These are phyloP conservation scores for Cyclanthera cordifolia DNA, from an alignment of 306 rosid genomes.

Conservation along the genomic window DNA sequence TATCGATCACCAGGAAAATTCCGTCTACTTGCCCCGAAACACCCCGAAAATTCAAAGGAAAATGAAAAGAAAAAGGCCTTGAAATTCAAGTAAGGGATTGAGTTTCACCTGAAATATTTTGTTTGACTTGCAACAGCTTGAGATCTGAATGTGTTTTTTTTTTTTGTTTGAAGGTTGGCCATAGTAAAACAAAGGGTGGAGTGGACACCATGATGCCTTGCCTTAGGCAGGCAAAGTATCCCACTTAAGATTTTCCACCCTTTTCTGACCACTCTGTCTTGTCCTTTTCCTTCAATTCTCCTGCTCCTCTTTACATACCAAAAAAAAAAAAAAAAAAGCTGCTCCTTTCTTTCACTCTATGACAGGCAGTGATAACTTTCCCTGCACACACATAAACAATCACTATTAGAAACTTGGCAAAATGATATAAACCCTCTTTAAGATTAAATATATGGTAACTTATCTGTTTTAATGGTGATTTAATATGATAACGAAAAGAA, in stretches of 20 bases:
- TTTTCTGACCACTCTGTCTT: slow-evolving; percentile 5
- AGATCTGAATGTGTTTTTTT: too few relatives aligned
- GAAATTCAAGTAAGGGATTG: not conserved
- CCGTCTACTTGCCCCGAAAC: too few relatives aligned
- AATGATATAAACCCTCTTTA: too few relatives aligned
- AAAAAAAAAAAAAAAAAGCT: not conserved
- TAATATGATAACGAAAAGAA: too few relatives aligned
- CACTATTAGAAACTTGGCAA: not conserved
- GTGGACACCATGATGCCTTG: slow-evolving; percentile 69
- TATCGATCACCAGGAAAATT: too few relatives aligned
- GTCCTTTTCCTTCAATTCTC: slow-evolving; percentile 20
- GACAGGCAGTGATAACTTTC: slow-evolving; percentile 1
- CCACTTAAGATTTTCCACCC: slow-evolving; percentile 47
- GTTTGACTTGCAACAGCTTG: slow-evolving; percentile 9
- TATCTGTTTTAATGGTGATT: too few relatives aligned
- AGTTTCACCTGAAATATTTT: slow-evolving; percentile 1
- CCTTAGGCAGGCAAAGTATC: slow-evolving; percentile 67
- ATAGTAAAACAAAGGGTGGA: not conserved
- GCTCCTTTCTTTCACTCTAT: not conserved
- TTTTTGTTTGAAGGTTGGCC: not conserved
- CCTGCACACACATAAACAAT: slow-evolving; percentile 14
- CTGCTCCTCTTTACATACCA: too few relatives aligned
- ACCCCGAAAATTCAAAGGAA: too few relatives aligned
- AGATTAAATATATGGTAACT: too few relatives aligned
- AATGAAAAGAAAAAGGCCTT: not conserved